Base-by-base conservation (phyloP, 768 basidiomycete genomes). In the Baorangia bicolor region DNA sequence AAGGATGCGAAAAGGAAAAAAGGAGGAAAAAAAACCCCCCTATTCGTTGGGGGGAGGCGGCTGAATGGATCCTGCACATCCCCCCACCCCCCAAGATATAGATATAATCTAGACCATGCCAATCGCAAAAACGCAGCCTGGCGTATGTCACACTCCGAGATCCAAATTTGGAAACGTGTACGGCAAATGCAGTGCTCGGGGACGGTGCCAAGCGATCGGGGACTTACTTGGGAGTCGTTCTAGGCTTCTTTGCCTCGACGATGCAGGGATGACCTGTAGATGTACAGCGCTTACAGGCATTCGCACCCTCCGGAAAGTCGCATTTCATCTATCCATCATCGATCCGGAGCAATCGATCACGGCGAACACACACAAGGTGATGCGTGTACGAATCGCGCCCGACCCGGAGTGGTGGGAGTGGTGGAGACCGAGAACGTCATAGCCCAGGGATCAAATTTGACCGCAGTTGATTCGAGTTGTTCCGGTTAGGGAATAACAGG, bases 181-280 rank as follows among this genome's bases (percentile, higher is more conserved):
- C 61, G 61, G 59, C 49, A 73, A 73, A 55, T 51, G 67, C 66
- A 35, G 67, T 67, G 66, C 54, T 55, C 51, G 45, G 57, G 44
- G 41, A 52, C 48, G 45, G 43, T 33, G 38, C 34, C 30, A 57
- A 49, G 37, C 20, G 10, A 34, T 35, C 49, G 59, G 51, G 38
- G 46, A 84, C 90, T 83, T 71, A 93, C 91, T 92, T 93, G 57
- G 90, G 90, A 23, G 84, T 84, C 27, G 81, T 87, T 64, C 84
- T 79, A 51, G 84, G 87, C 74, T 90, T 91, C 57, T 90, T 80
- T 46, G 90, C 90, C 71, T 92, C 90, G 37, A 92, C 90, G 61
- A 92, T 84, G 69, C 91, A 93, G 40, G 83, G 78, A 71, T 91
- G 88, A 2, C 87, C 85, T 48, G 85, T 82, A 27, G 79, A 63